Percentiles rank a stretch among this genome's conserved stretches.
These are phyloP conservation scores for Glaciozyma martinii DNA, from an alignment of 768 basidiomycete species.

Conservation along the genomic window DNA sequence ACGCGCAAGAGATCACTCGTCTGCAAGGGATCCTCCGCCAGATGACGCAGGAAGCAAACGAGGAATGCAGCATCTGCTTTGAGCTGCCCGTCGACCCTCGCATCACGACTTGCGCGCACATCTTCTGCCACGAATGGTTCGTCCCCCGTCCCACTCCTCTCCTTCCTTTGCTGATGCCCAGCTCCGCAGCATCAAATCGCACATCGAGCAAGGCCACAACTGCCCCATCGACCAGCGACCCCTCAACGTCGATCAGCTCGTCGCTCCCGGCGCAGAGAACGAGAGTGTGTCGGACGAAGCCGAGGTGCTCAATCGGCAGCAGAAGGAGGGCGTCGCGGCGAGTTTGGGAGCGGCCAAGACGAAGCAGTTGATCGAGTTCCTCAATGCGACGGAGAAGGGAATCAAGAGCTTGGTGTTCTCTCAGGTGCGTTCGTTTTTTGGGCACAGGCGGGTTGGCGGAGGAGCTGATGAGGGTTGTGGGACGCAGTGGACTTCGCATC, in stretches of 20 bases:
- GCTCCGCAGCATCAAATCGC: constrained; percentile 23
- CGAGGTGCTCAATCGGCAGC: background rate
- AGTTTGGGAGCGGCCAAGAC: constrained; percentile 21
- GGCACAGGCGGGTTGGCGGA: background rate
- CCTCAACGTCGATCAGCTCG: constrained; percentile 11
- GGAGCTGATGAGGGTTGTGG: background rate
- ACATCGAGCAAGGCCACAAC: constrained; percentile 8
- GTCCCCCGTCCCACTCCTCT: background rate
- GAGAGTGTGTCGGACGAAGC: background rate
- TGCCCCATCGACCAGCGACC: constrained; percentile 14
- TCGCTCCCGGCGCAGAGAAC: constrained; percentile 1
- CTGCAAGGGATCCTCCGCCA: constrained; percentile 8
- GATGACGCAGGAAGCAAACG: constrained; percentile 10
- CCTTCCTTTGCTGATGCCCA: background rate
- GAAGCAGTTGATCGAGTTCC: constrained; percentile 14
- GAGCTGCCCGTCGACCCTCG: constrained; percentile 23
- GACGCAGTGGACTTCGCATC: constrained; percentile 31
- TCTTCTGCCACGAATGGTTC: constrained; percentile 31
- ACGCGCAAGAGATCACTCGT: constrained; percentile 5
- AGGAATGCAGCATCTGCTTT: constrained; percentile 26
- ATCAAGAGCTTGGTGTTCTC: constrained; percentile 30
- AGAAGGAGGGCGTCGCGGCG: background rate
- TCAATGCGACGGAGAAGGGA: constrained; percentile 14
- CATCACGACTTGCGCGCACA: constrained; percentile 32
- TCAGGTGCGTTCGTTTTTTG: constrained; percentile 8